Conservation (phyloP, 2,329 filamentous ascomycete genomes). For the Alternaria conjuncta region DNA sequence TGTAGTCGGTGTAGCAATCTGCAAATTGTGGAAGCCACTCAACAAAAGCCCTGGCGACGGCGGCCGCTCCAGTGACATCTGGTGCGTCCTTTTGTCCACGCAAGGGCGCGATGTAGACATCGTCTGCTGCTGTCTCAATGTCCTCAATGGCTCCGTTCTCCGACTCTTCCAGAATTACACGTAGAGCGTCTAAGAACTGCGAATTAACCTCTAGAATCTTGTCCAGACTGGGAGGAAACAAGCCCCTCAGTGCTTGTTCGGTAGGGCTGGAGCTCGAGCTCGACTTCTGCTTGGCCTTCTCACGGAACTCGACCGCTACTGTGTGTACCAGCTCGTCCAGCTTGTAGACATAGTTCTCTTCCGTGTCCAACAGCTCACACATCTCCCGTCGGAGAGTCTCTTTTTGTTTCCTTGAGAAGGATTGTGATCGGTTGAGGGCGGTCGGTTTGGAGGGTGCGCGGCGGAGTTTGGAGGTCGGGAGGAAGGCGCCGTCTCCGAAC, state of each 20-base stretch:
- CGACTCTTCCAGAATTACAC: slow-evolving; percentile 78
- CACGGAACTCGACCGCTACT: slow-evolving; percentile 79
- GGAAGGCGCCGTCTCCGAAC: slow-evolving; percentile 82
- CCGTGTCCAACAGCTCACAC: slow-evolving; percentile 88
- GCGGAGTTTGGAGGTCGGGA: slow-evolving; percentile 83
- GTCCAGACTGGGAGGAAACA: slow-evolving; percentile 84
- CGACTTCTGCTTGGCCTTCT: slow-evolving; percentile 66
- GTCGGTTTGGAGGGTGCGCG: slow-evolving; percentile 87
- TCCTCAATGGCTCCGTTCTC: slow-evolving; percentile 81
- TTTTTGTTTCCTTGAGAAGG: slow-evolving; percentile 82
- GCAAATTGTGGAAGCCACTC: slow-evolving; percentile 95
- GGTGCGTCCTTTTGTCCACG: slow-evolving; percentile 52
- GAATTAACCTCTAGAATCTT: slow-evolving; percentile 83
- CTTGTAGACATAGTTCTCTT: slow-evolving; percentile 91
- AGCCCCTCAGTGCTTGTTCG: slow-evolving; percentile 71
- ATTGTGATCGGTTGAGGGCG: slow-evolving; percentile 76
- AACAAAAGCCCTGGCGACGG: slow-evolving; percentile 79
- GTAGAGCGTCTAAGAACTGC: slow-evolving; percentile 78
- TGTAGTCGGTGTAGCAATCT: slow-evolving; percentile 90
- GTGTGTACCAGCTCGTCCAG: slow-evolving; percentile 81
- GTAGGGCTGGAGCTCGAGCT: slow-evolving; percentile 72
- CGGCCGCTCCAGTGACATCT: slow-evolving; percentile 78
- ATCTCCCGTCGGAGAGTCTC: slow-evolving; percentile 85
- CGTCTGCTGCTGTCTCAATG: slow-evolving; percentile 65
- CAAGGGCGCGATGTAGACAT: slow-evolving; percentile 43